These are phyloP conservation scores for Geranium rotundifolium DNA, from an alignment of 345 rosid species.

Conservation along the genomic window DNA sequence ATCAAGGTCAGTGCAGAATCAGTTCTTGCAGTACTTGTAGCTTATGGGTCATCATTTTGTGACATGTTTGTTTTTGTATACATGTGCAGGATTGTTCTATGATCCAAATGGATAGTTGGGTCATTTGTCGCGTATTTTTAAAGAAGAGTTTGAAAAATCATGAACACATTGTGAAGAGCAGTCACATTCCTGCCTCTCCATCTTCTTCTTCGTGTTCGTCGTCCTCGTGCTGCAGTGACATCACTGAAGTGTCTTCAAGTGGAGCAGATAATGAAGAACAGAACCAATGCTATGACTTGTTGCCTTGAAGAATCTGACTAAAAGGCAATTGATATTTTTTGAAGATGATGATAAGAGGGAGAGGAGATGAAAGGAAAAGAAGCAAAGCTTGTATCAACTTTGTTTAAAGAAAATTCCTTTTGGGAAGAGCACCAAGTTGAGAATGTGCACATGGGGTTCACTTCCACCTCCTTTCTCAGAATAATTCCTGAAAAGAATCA, in stretches of 20 bases:
- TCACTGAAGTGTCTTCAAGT: background rate
- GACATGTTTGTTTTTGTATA: background rate
- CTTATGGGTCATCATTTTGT: background rate
- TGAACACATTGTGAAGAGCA: background rate
- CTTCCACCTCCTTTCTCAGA: background rate
- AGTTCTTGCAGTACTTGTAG: background rate
- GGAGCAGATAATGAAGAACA: background rate
- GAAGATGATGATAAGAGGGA: background rate
- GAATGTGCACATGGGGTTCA: background rate
- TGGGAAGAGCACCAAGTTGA: background rate
- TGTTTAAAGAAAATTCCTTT: background rate
- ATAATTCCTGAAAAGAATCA: background rate
- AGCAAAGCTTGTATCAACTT: background rate
- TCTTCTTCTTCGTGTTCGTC: background rate
- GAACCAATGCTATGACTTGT: background rate
- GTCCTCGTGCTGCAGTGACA: background rate
- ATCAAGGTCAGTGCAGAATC: conserved; percentile 17
- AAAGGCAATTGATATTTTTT: background rate
- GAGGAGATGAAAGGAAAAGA: background rate
- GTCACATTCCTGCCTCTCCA: background rate
- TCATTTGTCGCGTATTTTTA: background rate
- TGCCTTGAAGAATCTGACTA: background rate
- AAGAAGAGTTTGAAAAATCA: background rate
- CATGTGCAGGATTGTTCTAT: background rate
- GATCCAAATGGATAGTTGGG: background rate